These are phyloP conservation scores for Fusarium chaquense DNA, from an alignment of 2,329 filamentous ascomycete genomes.

Conservation along the genomic window DNA sequence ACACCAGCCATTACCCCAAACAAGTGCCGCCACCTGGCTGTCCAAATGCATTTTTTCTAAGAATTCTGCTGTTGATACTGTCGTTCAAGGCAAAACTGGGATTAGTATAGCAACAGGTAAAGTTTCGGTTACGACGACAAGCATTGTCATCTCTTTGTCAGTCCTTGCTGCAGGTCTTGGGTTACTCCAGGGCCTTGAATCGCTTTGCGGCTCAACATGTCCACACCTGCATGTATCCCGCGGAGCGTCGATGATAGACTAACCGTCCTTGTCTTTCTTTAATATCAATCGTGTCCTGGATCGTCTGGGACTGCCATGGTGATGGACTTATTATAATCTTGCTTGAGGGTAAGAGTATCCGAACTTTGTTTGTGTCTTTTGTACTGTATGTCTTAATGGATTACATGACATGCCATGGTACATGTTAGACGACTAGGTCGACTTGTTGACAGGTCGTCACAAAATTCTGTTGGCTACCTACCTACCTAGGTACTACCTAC, in stretches of 20 bases:
- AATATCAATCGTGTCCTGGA: neutral
- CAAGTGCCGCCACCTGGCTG: slow-evolving; percentile 20
- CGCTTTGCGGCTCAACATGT: neutral
- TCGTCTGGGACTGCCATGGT: neutral
- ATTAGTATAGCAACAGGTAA: slow-evolving; percentile 11
- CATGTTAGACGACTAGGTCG: neutral
- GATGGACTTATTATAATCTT: neutral
- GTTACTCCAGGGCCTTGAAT: neutral
- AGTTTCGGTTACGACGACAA: slow-evolving; percentile 19
- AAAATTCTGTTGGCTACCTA: slow-evolving; percentile 29
- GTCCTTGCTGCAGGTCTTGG: neutral
- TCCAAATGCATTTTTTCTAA: neutral
- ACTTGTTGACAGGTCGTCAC: no score
- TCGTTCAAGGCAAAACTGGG: slow-evolving; percentile 17
- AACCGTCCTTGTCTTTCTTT: neutral
- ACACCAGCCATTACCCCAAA: slow-evolving; percentile 13
- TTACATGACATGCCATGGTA: neutral
- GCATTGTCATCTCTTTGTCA: slow-evolving; percentile 28
- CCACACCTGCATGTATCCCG: slow-evolving; percentile 2
- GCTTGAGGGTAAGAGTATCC: neutral
- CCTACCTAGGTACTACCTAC: no score
- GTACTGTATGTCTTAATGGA: neutral
- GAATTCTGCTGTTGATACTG: neutral
- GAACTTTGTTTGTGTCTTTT: neutral
- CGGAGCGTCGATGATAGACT: neutral